Conservation (phyloP, 805 yeast species). For the Brettanomyces custersianus region DNA sequence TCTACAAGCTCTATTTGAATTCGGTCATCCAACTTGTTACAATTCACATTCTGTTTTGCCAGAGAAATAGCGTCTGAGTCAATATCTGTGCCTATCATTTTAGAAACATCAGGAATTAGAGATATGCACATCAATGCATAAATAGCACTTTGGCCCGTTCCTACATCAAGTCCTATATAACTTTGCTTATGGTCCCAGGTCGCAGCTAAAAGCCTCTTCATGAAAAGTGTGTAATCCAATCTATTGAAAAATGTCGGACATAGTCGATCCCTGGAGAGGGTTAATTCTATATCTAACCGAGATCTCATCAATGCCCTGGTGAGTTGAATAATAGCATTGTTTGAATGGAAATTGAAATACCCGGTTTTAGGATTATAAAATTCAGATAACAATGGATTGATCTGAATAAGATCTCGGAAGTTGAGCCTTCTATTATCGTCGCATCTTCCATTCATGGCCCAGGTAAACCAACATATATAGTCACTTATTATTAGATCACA, state of each 20-base stretch:
- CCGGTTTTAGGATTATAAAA: slow-evolving; percentile 7
- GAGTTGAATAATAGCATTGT: slow-evolving; percentile 15
- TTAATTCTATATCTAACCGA: slow-evolving; percentile 9
- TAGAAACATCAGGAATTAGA: slow-evolving; percentile 6
- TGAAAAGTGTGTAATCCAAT: slow-evolving; percentile 19
- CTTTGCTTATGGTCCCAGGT: background rate
- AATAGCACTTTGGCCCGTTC: slow-evolving; percentile 41
- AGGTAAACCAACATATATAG: no score
- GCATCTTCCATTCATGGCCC: no score
- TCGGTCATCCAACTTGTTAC: slow-evolving; percentile 18
- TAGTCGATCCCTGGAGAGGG: slow-evolving; percentile 11
- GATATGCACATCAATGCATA: slow-evolving; percentile 29
- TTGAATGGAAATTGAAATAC: slow-evolving; percentile 15
- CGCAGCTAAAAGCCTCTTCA: slow-evolving; percentile 8
- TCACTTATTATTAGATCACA: no score
- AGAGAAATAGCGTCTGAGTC: slow-evolving; percentile 24
- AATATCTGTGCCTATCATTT: slow-evolving; percentile 34
- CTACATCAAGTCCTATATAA: slow-evolving; percentile 32
- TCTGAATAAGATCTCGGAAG: background rate
- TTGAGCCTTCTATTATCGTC: no score
- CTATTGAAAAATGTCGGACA: slow-evolving; percentile 27
- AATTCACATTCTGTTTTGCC: slow-evolving; percentile 20
- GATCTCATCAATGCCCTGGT: slow-evolving; percentile 10
- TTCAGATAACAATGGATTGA: slow-evolving; percentile 11
- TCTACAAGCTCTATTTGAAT: slow-evolving; percentile 11